These are phyloP conservation scores for Lachancea thermotolerans DNA, from an alignment of 805 yeast genomes.

Conservation along the genomic window DNA sequence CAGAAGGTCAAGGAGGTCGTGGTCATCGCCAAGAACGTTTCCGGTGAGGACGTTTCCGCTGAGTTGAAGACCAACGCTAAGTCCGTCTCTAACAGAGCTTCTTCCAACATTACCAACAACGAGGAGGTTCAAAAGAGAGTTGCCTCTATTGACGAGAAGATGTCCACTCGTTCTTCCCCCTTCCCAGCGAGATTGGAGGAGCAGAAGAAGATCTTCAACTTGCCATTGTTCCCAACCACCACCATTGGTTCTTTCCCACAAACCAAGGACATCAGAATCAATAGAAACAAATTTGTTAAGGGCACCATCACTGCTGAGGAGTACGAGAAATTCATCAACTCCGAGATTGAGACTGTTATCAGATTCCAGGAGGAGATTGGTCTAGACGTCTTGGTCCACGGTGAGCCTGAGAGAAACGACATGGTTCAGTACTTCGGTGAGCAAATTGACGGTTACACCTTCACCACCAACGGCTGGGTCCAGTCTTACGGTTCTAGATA, in stretches of 20 bases:
- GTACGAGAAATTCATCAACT: slow-evolving; percentile 92
- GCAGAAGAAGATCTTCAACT: slow-evolving; percentile 81
- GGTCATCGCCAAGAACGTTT: slow-evolving; percentile 76
- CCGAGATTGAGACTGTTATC: slow-evolving; percentile 92
- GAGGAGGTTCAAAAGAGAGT: slow-evolving; percentile 84
- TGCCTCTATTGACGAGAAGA: slow-evolving; percentile 64
- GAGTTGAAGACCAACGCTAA: slow-evolving; percentile 80
- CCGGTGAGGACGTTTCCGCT: slow-evolving; percentile 73
- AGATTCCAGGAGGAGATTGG: slow-evolving; percentile 99
- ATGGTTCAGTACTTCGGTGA: slow-evolving; percentile 99
- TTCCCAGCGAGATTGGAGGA: slow-evolving; percentile 82
- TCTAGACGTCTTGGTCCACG: slow-evolving; percentile 96
- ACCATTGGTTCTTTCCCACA: slow-evolving; percentile 99
- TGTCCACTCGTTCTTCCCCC: slow-evolving; percentile 77
- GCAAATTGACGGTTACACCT: slow-evolving; percentile 95
- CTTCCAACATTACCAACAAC: slow-evolving; percentile 86
- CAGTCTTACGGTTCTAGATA: slow-evolving; percentile 99
- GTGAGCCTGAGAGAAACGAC: slow-evolving; percentile 99
- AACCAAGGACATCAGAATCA: slow-evolving; percentile 97
- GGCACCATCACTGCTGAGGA: slow-evolving; percentile 93
- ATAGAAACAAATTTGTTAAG: slow-evolving; percentile 97
- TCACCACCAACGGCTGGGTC: slow-evolving; percentile 99
- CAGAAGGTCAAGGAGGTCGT: slow-evolving; percentile 94
- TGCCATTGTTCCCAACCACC: slow-evolving; percentile 99
- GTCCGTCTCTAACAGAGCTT: slow-evolving; percentile 77